A percentile compares a stretch with the other conserved stretches of the same genome.
Conservation (phyloP, 2,329 filamentous ascomycete species). For the Didymella exigua region DNA sequence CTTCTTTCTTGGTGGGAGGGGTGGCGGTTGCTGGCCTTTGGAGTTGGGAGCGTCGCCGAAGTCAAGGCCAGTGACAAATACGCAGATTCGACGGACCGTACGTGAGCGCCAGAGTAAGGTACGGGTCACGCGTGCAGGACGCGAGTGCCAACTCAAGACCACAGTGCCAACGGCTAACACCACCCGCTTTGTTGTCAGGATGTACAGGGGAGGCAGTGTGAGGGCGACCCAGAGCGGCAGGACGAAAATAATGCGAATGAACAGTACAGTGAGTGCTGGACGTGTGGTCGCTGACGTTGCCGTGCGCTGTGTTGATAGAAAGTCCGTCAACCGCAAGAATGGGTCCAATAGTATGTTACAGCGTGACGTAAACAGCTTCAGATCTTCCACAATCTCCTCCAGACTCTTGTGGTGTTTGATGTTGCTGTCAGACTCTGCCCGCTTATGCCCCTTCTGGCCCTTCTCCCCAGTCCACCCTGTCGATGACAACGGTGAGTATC, state of each 20-base stretch:
- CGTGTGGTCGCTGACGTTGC: constrained; percentile 89
- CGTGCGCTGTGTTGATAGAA: constrained; percentile 86
- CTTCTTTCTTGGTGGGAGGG: constrained; percentile 52
- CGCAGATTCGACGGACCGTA: constrained; percentile 70
- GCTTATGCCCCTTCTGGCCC: constrained; percentile 59
- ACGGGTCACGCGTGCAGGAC: constrained; percentile 81
- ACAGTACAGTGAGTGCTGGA: constrained; percentile 85
- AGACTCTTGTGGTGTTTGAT: constrained; percentile 89
- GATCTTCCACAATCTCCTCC: constrained; percentile 94
- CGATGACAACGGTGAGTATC: constrained; percentile 88
- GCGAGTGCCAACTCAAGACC: constrained; percentile 88
- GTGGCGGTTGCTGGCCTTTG: constrained; percentile 42
- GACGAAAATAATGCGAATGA: constrained; percentile 85
- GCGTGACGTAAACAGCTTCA: constrained; percentile 86
- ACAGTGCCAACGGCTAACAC: constrained; percentile 86
- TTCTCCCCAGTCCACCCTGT: constrained; percentile 75
- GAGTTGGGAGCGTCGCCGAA: constrained; percentile 60
- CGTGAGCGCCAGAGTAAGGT: constrained; percentile 90
- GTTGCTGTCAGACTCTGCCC: constrained; percentile 61
- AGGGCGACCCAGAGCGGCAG: constrained; percentile 87
- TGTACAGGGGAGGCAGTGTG: constrained; percentile 78
- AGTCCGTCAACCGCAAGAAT: constrained; percentile 86
- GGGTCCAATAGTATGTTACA: constrained; percentile 94
- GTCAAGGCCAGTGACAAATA: constrained; percentile 78
- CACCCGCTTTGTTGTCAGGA: constrained; percentile 86